Evolutionary conservation across 2,329 filamentous ascomycete species (phyloP), one percentile per base, ranked within the genome.

Genomic region (Fusarium nanum): DNA sequence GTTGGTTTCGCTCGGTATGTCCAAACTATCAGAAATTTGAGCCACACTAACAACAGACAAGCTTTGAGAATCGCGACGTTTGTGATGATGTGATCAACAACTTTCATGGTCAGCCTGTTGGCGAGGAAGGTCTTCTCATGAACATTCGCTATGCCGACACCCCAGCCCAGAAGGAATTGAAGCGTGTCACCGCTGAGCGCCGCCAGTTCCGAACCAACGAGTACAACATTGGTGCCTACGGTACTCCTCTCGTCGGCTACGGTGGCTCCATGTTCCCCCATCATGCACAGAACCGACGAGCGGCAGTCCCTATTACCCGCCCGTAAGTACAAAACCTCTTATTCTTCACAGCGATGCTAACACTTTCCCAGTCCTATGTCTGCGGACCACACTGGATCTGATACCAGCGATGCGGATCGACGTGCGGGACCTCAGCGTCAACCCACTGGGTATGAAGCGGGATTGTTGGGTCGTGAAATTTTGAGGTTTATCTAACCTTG

Each of bases 131-230:
- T 28, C 88, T 96, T 71, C 90, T 94, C 69, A 89, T 96, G 82
- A 94, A 98, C 82, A 94, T 99, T 73, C 94, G 96, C 71, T 99
- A 97, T 79, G 95, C 97, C 68, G 96, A 99, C 78, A 99, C 96
- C 40, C 93, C 96, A 58, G 92, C 95, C 68, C 96, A 99, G 81
- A 99, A 99, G 85, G 90, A 96, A 78, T 87, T 99, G 73, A 99
- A 99, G 87, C 92, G 96, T 70, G 92, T 98, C 78, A 98, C 95
- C 44, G 94, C 96, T 32, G 94, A 97, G 79, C 93, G 94, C 61
- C 94, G 96, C 66, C 93, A 97, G 77, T 98, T 97, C 83, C 93
- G 96, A 64, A 96, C 95, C 62, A 96, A 96, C 61, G 96, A 98
- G 83, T 98, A 98, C 82, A 94, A 94, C 75, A 90, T 91, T 66